Percentiles rank a stretch among this genome's conserved stretches.
Evolutionary conservation across 2,329 filamentous ascomycete species (phyloP).

Genomic region (Xylariales sp.): DNA sequence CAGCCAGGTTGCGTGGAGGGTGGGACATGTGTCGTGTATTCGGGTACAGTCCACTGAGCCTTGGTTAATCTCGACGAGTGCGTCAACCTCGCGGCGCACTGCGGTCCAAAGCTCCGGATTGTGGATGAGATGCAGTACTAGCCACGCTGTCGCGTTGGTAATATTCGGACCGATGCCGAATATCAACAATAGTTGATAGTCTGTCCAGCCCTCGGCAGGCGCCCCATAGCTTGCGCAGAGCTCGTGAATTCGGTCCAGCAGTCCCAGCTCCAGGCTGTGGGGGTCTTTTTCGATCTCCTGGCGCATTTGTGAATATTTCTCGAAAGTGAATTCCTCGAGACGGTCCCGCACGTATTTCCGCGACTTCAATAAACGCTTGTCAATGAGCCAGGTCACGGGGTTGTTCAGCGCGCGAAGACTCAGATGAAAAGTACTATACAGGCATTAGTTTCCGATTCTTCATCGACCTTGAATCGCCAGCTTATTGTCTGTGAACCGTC

Average conservation of each 20-base stretch:
- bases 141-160: conserved; percentile 8
- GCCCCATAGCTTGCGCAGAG: conserved; percentile 4
- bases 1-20: neutral
- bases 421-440: neutral
- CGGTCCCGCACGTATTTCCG: conserved; percentile 4
- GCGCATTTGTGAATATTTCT: neutral
- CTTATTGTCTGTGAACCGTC: neutral
- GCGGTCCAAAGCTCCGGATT: neutral
- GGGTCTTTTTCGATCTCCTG: neutral
- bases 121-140: conserved; percentile 7
- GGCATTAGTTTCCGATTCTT: neutral
- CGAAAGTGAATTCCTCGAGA: neutral
- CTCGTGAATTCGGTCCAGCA: neutral
- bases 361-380: conserved; percentile 3
- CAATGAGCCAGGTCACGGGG: conserved; percentile 2
- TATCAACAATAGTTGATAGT: conserved; percentile 10
- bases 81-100: neutral
- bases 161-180: conserved; percentile 9
- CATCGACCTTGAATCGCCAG: neutral
- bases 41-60: neutral
- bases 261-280: neutral
- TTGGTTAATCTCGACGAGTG: neutral
- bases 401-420: conserved; percentile 7
- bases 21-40: neutral
- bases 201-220: conserved; percentile 9